A percentile compares a stretch with the other conserved stretches of the same genome.
phyloP scores from a whole-genome alignment of 139 green algal genomes.

The Closterium sp. region DNA sequence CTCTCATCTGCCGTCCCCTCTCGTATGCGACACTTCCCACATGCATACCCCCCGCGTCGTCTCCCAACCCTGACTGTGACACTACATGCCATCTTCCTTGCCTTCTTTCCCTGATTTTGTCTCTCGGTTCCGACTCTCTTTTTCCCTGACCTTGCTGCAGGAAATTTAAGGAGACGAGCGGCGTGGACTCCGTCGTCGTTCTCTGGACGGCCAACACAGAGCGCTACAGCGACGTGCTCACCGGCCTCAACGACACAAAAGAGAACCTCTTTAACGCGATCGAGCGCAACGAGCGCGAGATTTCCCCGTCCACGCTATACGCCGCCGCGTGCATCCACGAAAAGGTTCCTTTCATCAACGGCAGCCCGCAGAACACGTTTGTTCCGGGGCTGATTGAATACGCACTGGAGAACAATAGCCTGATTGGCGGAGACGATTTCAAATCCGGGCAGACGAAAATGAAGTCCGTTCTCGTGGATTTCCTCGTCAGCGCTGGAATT shows the following conservation, averaged over 20 bases:
- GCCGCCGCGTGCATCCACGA: constrained; percentile 89
- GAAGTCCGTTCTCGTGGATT: constrained; percentile 98
- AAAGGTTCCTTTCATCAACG: constrained; percentile 96
- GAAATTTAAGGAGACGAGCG: constrained; percentile 53
- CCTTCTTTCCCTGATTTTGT: neutral
- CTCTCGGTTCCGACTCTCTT: neutral
- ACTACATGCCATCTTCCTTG: neutral
- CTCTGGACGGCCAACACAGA: constrained; percentile 99
- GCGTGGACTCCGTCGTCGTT: constrained; percentile 75
- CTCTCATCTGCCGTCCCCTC: neutral
- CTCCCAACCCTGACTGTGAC: neutral
- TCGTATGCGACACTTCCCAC: neutral
- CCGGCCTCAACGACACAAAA: constrained; percentile 93
- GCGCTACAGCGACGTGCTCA: constrained; percentile 82
- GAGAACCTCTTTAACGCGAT: constrained; percentile 89
- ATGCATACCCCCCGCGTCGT: neutral
- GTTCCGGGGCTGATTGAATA: constrained; percentile 83
- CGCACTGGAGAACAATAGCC: constrained; percentile 72
- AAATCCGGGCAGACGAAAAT: constrained; percentile 90
- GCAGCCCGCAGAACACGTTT: constrained; percentile 91
- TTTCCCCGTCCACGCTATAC: constrained; percentile 94
- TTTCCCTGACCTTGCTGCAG: constrained; percentile 1
- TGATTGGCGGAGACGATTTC: constrained; percentile 99
- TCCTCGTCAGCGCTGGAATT: constrained; percentile 93
- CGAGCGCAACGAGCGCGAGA: constrained; percentile 79